A percentile compares a stretch with the other conserved stretches of the same genome.
Conservation (phyloP, 768 basidiomycete genomes). For the Fibroporia radiculosa region DNA sequence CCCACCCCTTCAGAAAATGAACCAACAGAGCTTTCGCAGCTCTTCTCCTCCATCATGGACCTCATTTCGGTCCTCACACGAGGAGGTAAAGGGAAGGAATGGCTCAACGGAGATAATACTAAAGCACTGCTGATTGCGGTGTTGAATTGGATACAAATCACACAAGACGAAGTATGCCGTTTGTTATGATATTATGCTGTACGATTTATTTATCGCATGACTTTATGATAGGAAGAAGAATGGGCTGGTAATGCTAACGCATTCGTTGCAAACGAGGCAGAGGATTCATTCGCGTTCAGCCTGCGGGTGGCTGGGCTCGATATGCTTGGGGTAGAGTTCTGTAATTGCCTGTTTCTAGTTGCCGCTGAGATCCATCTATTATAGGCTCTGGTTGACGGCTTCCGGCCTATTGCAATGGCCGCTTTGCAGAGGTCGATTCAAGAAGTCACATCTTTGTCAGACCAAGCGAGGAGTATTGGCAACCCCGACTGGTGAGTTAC, state of each 20-base stretch:
- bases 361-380: constrained; percentile 1
- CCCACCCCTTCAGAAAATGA: constrained; percentile 73
- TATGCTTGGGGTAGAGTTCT: constrained; percentile 53
- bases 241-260: constrained; percentile 88
- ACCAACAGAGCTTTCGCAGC: constrained; percentile 62
- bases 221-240: constrained; percentile 65
- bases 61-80: constrained; percentile 64
- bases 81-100: constrained; percentile 54
- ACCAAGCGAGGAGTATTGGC: constrained; percentile 45
- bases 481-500: constrained; percentile 52
- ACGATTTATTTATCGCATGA: background rate
- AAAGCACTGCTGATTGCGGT: constrained; percentile 43
- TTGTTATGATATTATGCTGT: background rate
- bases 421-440: constrained; percentile 29
- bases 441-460: constrained; percentile 52
- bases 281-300: constrained; percentile 77
- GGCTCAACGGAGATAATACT: constrained; percentile 51
- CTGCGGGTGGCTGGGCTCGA: constrained; percentile 83
- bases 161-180: constrained; percentile 70
- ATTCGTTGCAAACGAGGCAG: constrained; percentile 93
- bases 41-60: constrained; percentile 76
- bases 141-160: constrained; percentile 79
- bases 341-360: constrained; percentile 28
- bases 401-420: background rate
- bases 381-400: constrained; percentile 1